Conservation (phyloP, 2,329 filamentous ascomycete species). For the Xylariaceae sp. region DNA sequence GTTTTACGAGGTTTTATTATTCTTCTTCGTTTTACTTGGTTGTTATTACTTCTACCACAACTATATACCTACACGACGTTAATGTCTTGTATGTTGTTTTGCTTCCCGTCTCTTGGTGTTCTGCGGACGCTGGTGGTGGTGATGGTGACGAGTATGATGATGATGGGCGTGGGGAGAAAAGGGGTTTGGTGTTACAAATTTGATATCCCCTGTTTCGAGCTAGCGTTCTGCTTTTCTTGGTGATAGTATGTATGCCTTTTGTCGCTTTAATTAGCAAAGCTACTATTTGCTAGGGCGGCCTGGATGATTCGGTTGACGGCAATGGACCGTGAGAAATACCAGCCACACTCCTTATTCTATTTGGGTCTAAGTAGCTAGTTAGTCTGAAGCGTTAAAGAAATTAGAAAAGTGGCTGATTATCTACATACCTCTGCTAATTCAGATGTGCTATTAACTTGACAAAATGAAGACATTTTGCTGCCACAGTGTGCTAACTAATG, state of each 20-base stretch:
- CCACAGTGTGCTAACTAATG: background rate
- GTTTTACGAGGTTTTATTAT: too few relatives aligned
- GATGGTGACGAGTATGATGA: constrained; percentile 3
- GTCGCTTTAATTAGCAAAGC: background rate
- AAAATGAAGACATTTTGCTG: background rate
- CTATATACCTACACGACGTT: constrained; percentile 3
- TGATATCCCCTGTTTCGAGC: background rate
- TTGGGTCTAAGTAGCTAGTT: background rate
- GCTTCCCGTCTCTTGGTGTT: background rate
- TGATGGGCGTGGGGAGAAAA: background rate
- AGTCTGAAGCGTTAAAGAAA: background rate
- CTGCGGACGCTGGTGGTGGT: background rate
- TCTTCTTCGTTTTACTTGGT: constrained; percentile 18
- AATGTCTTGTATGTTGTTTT: constrained; percentile 7
- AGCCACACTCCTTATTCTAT: background rate
- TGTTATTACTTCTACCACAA: constrained; percentile 19
- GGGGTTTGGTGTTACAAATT: background rate
- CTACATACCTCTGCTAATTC: background rate
- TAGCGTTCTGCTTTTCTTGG: background rate
- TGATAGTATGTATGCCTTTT: background rate
- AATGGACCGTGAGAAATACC: background rate
- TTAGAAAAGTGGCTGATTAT: background rate
- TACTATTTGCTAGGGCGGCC: background rate
- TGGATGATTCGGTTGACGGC: background rate
- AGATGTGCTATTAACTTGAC: background rate